These are phyloP conservation scores for Phascolomyces articulosus DNA, from an alignment of 371 early-diverging fungal genomes.

Conservation along the genomic window DNA sequence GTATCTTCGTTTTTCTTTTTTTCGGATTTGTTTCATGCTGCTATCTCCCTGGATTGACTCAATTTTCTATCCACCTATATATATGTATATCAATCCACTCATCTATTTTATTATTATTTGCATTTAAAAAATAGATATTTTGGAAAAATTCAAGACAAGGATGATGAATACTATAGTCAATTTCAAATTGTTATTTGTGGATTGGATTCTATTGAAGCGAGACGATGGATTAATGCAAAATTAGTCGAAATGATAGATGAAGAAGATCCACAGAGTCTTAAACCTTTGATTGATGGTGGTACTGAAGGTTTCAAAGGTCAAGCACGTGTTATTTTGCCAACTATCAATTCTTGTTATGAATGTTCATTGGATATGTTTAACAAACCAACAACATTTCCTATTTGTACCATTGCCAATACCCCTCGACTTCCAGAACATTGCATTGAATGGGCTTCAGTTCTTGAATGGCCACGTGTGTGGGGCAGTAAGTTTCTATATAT, in stretches of 20 bases:
- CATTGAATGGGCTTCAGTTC: constrained; percentile 96
- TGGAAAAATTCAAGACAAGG: constrained; percentile 94
- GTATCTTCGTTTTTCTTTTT: constrained; percentile 20
- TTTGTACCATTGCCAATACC: constrained; percentile 98
- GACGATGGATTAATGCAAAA: constrained; percentile 96
- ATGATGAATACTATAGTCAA: constrained; percentile 87
- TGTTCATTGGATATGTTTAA: constrained; percentile 83
- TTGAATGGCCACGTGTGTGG: constrained; percentile 88
- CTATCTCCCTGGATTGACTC: no score
- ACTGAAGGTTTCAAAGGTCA: constrained; percentile 97
- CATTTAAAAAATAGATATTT: constrained; percentile 63
- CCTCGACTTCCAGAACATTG: constrained; percentile 98
- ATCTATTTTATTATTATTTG: no score
- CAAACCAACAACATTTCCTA: constrained; percentile 88
- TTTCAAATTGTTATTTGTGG: constrained; percentile 93
- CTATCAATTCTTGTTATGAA: constrained; percentile 81
- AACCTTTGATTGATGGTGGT: constrained; percentile 94
- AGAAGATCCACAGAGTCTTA: constrained; percentile 71
- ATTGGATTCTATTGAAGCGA: constrained; percentile 93
- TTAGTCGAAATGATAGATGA: constrained; percentile 76
- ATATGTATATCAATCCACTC: no score
- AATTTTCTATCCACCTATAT: no score
- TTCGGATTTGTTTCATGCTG: background rate
- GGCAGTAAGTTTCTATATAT: constrained; percentile 51
- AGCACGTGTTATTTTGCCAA: constrained; percentile 88